Base-by-base conservation (phyloP, 345 rosid species). In the Pseudoturritis turrita region DNA sequence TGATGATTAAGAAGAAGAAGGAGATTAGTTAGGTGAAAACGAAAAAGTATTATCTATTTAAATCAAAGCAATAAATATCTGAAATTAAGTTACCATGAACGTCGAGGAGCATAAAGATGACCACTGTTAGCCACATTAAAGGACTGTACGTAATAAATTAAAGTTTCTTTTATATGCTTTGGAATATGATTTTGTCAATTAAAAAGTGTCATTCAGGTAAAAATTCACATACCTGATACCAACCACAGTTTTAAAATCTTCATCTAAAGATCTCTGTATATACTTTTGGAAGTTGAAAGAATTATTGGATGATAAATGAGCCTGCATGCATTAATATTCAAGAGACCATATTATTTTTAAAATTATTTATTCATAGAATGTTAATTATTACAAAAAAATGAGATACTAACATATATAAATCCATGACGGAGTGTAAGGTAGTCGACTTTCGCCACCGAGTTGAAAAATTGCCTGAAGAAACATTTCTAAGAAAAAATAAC, bases 391-490 rank as follows among this genome's bases (percentile, higher is more conserved):
- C 2, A 19, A 14, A 23, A 56, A 11, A 4, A 33, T 22, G 35
- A 68, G 54, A 53, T 15, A 65, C 83, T 72, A 51, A 90, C 94
- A 52, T 81, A 33, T 26, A 90, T 73, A 83, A 90, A 90, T 17
- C 90, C 94, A 46, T 86, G 96, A 51, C 96, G 96, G 9, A 90
- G 68, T 4, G 96, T 90, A 39, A 88, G 83, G 52, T 88, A 90
- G 70, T 90, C 96, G 5, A 86, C 84, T 83, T 86, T 90, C 0
- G 86, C 94, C 18, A 90, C 90, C 0, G 96, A 88, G 15, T 55
- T 67, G 70, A 75, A 85, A 73, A 90, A 88, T 72, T 86, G 96
- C 35, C 83, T 50, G 77, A 88, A 88, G 79, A 90, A 90, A 71
- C 90, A 90, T 83, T 82, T 86, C 96, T 90, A 80, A 23, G n/a